Evolutionary conservation across 2,329 filamentous ascomycete genomes (phyloP).

Genomic region (Fusarium heterosporum): DNA sequence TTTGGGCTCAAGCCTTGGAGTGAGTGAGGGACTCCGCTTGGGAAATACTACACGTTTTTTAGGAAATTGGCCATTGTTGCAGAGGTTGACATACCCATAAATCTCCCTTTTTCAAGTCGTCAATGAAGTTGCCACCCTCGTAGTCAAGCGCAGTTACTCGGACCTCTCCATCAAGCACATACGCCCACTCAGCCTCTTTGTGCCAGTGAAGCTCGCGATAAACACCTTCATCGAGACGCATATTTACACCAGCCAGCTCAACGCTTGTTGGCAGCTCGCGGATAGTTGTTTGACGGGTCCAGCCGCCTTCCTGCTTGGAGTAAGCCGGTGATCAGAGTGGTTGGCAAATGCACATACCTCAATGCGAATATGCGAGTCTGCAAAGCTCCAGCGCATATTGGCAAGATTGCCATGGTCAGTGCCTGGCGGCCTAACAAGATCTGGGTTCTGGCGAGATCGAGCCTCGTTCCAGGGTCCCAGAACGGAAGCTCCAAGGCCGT

Average conservation of each 20-base stretch:
- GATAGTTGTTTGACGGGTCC: slow-evolving; percentile 79
- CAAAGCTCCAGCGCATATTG: slow-evolving; percentile 80
- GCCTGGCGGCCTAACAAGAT: slow-evolving; percentile 76
- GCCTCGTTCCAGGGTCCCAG: slow-evolving; percentile 77
- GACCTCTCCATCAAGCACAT: slow-evolving; percentile 76
- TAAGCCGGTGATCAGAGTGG: neutral
- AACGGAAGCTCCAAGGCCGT: slow-evolving; percentile 73
- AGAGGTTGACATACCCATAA: slow-evolving; percentile 58
- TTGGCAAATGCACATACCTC: slow-evolving; percentile 58
- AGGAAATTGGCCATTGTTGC: fast-evolving
- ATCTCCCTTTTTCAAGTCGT: slow-evolving; percentile 80
- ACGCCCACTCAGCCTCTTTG: slow-evolving; percentile 83
- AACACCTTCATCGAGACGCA: slow-evolving; percentile 78
- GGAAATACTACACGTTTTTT: slow-evolving; percentile 68
- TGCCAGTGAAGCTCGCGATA: slow-evolving; percentile 86
- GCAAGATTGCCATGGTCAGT: slow-evolving; percentile 77
- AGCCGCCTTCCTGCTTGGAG: slow-evolving; percentile 72
- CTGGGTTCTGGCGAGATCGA: slow-evolving; percentile 76
- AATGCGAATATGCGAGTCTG: slow-evolving; percentile 72
- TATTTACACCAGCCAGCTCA: slow-evolving; percentile 82
- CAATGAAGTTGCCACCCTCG: slow-evolving; percentile 81
- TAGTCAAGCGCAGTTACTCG: slow-evolving; percentile 79
- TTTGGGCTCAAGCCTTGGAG: slow-evolving; percentile 77
- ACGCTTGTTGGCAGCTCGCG: slow-evolving; percentile 72
- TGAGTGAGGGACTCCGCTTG: slow-evolving; percentile 80